Evolutionary conservation across 202 grass and related monocot species (phyloP).

Genomic region (Panicum hallii): DNA sequence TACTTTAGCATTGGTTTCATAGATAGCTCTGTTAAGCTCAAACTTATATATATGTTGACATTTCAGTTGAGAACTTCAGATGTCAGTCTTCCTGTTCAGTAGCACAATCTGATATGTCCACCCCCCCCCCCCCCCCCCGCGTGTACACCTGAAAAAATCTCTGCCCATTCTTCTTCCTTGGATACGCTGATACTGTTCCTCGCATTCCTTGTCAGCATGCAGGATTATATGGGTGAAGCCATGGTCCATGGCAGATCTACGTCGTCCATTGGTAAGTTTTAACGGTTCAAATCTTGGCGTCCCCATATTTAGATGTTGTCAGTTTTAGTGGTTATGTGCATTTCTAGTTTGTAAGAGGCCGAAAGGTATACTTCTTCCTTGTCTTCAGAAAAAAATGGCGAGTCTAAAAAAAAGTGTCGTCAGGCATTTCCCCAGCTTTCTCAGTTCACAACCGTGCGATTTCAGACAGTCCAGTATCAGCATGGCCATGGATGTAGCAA

Average conservation of each 20-base stretch:
- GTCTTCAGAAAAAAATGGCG: too few relatives aligned
- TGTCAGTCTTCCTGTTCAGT: background rate
- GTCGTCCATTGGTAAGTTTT: background rate
- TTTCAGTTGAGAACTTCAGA: background rate
- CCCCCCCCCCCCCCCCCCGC: too few relatives aligned
- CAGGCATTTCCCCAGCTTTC: background rate
- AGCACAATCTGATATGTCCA: background rate
- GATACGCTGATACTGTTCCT: background rate
- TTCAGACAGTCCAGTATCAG: background rate
- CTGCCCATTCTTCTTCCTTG: background rate
- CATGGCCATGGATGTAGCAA: background rate
- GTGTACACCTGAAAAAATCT: background rate
- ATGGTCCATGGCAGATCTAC: background rate
- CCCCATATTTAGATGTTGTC: background rate
- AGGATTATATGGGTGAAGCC: background rate
- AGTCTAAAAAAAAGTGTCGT: too few relatives aligned
- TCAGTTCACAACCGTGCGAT: background rate
- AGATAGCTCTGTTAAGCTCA: background rate
- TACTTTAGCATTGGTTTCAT: conserved; percentile 1
- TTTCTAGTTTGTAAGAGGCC: too few relatives aligned
- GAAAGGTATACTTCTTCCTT: too few relatives aligned
- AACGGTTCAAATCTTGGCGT: background rate
- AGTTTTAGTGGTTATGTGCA: background rate
- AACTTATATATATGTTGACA: background rate
- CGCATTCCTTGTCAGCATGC: background rate